Evolutionary conservation across 164 flowering plant genomes (phyloP).

Genomic region (Sextonia rubra): DNA sequence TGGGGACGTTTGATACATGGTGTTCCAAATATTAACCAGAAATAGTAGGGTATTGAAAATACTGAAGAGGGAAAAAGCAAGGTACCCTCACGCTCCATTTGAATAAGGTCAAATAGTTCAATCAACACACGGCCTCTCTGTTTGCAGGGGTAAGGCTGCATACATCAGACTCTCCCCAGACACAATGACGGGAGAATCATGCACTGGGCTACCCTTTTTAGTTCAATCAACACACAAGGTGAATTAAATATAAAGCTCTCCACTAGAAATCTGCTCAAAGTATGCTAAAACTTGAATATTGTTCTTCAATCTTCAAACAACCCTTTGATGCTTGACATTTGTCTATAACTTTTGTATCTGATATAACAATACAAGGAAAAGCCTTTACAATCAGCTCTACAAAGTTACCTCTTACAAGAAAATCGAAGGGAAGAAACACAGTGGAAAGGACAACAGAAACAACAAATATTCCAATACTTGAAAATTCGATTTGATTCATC

Average conservation of each 20-base stretch:
- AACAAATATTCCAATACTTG: background rate
- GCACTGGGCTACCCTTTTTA: too few relatives aligned
- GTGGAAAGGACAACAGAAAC: background rate
- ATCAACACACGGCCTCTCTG: too few relatives aligned
- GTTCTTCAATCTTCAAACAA: background rate
- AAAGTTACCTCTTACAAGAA: background rate
- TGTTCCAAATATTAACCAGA: background rate
- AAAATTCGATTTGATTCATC: background rate
- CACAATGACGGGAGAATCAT: too few relatives aligned
- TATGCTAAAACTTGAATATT: background rate
- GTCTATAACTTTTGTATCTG: background rate
- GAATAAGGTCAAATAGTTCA: background rate
- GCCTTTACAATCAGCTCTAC: constrained; percentile 11
- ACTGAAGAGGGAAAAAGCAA: background rate
- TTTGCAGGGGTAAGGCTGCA: too few relatives aligned
- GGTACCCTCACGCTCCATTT: background rate
- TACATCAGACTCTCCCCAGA: too few relatives aligned
- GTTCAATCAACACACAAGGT: background rate
- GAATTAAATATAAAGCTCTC: background rate
- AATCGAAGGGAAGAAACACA: background rate
- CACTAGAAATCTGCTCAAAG: background rate
- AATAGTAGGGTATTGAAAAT: background rate
- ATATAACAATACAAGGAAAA: background rate
- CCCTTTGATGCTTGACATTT: too few relatives aligned
- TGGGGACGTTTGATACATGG: background rate